phyloP scores from a whole-genome alignment of 164 flowering plant genomes.

The Tetracentron sinense region DNA sequence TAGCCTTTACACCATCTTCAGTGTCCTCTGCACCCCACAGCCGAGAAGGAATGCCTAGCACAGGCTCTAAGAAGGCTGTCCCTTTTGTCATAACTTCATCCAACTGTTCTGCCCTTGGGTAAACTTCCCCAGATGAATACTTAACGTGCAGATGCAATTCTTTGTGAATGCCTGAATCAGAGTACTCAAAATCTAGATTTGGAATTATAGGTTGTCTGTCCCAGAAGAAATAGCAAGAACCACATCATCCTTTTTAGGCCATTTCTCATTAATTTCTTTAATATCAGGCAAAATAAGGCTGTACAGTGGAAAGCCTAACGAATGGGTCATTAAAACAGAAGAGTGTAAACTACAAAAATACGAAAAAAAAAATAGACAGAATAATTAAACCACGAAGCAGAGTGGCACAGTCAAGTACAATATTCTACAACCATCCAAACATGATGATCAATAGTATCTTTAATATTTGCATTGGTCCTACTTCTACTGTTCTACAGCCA shows the following conservation, averaged over 20 bases:
- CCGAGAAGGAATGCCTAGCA: conserved; percentile 73
- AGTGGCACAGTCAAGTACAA: no score
- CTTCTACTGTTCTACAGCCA: no score
- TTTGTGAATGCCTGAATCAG: conserved; percentile 75
- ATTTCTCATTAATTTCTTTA: conserved; percentile 82
- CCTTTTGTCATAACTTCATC: conserved; percentile 88
- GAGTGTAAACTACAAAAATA: no score
- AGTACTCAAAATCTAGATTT: conserved; percentile 59
- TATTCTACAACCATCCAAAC: no score
- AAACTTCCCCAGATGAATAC: conserved; percentile 74
- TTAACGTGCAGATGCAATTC: conserved; percentile 74
- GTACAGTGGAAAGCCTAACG: conserved; percentile 15
- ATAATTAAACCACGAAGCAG: no score
- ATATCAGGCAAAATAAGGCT: conserved; percentile 81
- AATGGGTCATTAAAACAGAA: no score
- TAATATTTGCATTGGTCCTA: no score
- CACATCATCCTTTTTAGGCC: conserved; percentile 68
- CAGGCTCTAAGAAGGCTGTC: conserved; percentile 79
- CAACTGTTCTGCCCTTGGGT: conserved; percentile 68
- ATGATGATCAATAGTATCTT: no score
- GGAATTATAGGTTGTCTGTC: conserved; percentile 55
- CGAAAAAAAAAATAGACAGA: no score
- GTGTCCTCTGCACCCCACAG: conserved; percentile 72
- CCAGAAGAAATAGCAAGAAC: conserved; percentile 79
- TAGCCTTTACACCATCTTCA: conserved; percentile 61